Evolutionary conservation across 2,329 filamentous ascomycete genomes (phyloP), one percentile per base, ranked within the genome.

Genomic region (Clathrospora elynae): DNA sequence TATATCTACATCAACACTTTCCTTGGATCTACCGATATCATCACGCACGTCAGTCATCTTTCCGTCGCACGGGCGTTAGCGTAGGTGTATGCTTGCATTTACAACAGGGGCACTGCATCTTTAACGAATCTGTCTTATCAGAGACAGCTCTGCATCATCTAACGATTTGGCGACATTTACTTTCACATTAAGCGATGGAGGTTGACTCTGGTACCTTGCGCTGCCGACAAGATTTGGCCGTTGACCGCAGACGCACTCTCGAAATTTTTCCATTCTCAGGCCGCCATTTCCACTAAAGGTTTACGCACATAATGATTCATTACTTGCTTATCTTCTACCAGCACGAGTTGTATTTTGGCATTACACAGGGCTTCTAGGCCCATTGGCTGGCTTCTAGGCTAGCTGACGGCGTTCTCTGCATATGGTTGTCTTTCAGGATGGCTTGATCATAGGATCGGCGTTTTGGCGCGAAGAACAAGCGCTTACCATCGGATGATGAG

Each of bases 261-360:
- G n/a, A n/a, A n/a, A n/a, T n/a, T n/a, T 38, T 14, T 5, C 36
- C 46, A 41, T 47, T 26, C n/a, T 11, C 29, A 29, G 19, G 29
- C 29, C 9, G 18, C 5, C 20, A 17, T 19, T 7, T 31, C 22
- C 17, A 31, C 19, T 36, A 35, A 19, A 25, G 33, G 11, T 29
- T 20, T 22, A 33, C 22, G 28, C 33, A 36, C 35, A 29, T 24
- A 28, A 25, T 22, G 20, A 19, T 46, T 37, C 49, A 35, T 44
- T 42, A 30, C 39, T 49, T 48, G 50, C 46, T 58, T 59, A 54
- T 53, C 46, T 55, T 59, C 54, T 61, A 64, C 54, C 56, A 64
- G 55, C 54, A 57, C 45, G 29, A 41, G 53, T 62, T 64, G 62
- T 62, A 67, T 66, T 60, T 57, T 64, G 61, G 61, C 64, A 62